A percentile compares a stretch with the other conserved stretches of the same genome.
Conservation (phyloP, 805 yeast species). For the Saccharomycopsis capsularis region DNA sequence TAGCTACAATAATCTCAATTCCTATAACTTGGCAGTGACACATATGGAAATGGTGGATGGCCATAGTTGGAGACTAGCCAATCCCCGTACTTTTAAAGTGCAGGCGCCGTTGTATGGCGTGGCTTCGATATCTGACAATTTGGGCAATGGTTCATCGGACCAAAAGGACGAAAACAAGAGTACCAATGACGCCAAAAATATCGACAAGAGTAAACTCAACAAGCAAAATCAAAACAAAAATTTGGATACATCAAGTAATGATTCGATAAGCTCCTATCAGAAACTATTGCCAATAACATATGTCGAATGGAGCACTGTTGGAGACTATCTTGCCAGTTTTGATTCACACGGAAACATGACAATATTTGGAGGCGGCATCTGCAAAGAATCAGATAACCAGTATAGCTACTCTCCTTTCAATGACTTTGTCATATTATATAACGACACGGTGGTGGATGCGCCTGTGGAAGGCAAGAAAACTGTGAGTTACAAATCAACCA, state of each 20-base stretch:
- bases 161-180: not conserved
- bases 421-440: slow-evolving; percentile 29
- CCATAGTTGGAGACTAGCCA: slow-evolving; percentile 66
- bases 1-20: slow-evolving; percentile 29
- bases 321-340: slow-evolving; percentile 73
- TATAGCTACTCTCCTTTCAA: slow-evolving; percentile 23
- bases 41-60: slow-evolving; percentile 74
- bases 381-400: slow-evolving; percentile 25
- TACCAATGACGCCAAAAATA: not conserved
- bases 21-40: slow-evolving; percentile 42
- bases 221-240: slow-evolving; percentile 19
- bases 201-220: not conserved
- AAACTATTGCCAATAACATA: slow-evolving; percentile 25
- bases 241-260: slow-evolving; percentile 25
- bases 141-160: no score
- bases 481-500: not conserved
- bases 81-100: slow-evolving; percentile 23
- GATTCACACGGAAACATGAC: slow-evolving; percentile 67
- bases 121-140: not conserved
- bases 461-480: slow-evolving; percentile 1
- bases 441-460: slow-evolving; percentile 27
- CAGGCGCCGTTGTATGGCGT: slow-evolving; percentile 2
- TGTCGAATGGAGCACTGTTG: slow-evolving; percentile 70
- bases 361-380: slow-evolving; percentile 45
- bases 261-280: slow-evolving; percentile 23